Evolutionary conservation across 1,139 yeast species (phyloP).

Genomic region (Blastobotrys petasosporus): DNA sequence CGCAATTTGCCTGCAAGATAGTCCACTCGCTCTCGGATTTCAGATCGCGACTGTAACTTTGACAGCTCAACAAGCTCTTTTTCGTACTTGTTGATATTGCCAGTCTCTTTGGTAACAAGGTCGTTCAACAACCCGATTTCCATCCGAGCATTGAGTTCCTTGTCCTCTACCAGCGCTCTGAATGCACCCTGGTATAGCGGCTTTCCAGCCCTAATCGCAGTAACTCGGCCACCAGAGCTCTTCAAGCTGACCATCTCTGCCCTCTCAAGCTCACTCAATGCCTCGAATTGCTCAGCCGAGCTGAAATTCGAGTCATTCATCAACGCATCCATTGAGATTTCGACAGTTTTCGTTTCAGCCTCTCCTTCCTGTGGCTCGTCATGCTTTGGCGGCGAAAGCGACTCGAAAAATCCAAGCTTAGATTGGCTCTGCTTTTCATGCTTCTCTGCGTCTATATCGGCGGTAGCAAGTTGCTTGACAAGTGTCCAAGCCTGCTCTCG

Average conservation of each 20-base stretch:
- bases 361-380: slow-evolving; percentile 7
- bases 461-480: slow-evolving; percentile 53
- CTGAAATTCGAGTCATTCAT: slow-evolving; percentile 52
- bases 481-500: slow-evolving; percentile 87
- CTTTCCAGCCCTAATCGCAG: slow-evolving; percentile 66
- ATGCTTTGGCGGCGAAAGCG: background rate
- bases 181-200: slow-evolving; percentile 85
- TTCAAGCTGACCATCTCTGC: slow-evolving; percentile 65
- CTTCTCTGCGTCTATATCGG: slow-evolving; percentile 5
- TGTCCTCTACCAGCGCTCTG: slow-evolving; percentile 52
- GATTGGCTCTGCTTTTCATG: background rate
- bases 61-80: slow-evolving; percentile 61
- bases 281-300: slow-evolving; percentile 43
- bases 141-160: slow-evolving; percentile 51
- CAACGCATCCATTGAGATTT: slow-evolving; percentile 16
- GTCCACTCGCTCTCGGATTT: slow-evolving; percentile 54
- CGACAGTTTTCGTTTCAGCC: slow-evolving; percentile 10
- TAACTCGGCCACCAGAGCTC: slow-evolving; percentile 69
- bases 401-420: slow-evolving; percentile 2
- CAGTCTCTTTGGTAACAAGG: slow-evolving; percentile 55
- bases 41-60: slow-evolving; percentile 41
- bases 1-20: slow-evolving; percentile 64
- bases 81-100: slow-evolving; percentile 59
- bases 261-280: slow-evolving; percentile 68
- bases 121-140: slow-evolving; percentile 56